phyloP scores from a whole-genome alignment of 2,329 filamentous ascomycete genomes.

The Simplicillium sp. region DNA sequence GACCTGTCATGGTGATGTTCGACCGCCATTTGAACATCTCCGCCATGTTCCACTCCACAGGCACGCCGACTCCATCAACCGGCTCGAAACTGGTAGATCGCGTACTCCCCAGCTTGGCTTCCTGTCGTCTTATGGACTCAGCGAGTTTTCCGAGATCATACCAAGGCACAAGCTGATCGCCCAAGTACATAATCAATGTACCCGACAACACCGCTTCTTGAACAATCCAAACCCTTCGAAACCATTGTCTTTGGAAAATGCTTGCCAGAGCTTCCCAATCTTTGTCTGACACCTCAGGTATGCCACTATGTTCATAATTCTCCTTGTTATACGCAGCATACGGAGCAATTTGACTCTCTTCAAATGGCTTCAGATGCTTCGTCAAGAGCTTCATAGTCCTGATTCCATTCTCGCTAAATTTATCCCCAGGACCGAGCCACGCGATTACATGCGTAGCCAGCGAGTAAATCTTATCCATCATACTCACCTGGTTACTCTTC shows the following conservation, averaged over 20 bases:
- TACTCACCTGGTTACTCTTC: constrained; percentile 15
- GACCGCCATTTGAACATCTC: constrained; percentile 14
- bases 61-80: constrained; percentile 9
- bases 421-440: constrained; percentile 15
- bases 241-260: constrained; percentile 18
- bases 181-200: constrained; percentile 14
- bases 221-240: constrained; percentile 17
- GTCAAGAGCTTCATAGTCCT: constrained; percentile 7
- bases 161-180: constrained; percentile 9
- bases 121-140: constrained; percentile 9
- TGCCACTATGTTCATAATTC: constrained; percentile 9
- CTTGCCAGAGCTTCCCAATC: constrained; percentile 12
- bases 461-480: constrained; percentile 19
- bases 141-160: constrained; percentile 11
- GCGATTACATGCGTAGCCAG: constrained; percentile 13
- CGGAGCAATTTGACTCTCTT: constrained; percentile 12
- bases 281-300: constrained; percentile 10
- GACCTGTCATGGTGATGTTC: constrained; percentile 4
- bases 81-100: constrained; percentile 10
- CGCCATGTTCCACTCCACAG: constrained; percentile 16
- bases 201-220: constrained; percentile 16
- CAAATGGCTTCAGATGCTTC: constrained; percentile 6
- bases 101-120: constrained; percentile 9
- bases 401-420: constrained; percentile 9
- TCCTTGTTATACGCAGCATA: constrained; percentile 11